Conservation (phyloP, 495 filamentous ascomycete species). For the Oidiodendron maius region DNA sequence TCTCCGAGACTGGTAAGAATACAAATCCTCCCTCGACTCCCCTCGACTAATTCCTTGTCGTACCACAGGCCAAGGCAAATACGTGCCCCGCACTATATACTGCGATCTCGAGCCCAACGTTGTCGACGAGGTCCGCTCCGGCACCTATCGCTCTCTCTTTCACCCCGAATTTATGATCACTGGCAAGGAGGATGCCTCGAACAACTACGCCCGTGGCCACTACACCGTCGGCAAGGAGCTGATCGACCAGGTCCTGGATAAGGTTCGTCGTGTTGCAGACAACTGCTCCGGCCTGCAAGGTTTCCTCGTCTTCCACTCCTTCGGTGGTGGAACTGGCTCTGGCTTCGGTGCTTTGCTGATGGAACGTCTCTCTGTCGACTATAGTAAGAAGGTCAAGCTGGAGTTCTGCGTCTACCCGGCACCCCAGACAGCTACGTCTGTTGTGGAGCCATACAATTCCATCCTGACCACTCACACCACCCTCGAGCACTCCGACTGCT, state of each 20-base stretch:
- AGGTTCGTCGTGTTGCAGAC: constrained; percentile 92
- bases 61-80: constrained; percentile 79
- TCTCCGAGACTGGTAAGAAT: constrained; percentile 93
- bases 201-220: constrained; percentile 98
- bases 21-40: neutral
- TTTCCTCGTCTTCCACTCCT: constrained; percentile 99
- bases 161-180: constrained; percentile 99
- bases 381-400: constrained; percentile 99
- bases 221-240: constrained; percentile 99
- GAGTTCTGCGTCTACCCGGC: constrained; percentile 99
- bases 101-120: constrained; percentile 99
- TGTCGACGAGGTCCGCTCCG: constrained; percentile 98
- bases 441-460: constrained; percentile 99
- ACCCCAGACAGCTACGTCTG: constrained; percentile 91
- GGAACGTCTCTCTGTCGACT: constrained; percentile 96
- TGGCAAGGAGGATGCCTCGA: constrained; percentile 98
- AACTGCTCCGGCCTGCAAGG: constrained; percentile 96
- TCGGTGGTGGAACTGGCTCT: constrained; percentile 97
- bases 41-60: constrained; percentile 8
- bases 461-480: constrained; percentile 98
- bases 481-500: constrained; percentile 98
- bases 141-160: constrained; percentile 92
- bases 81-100: constrained; percentile 98
- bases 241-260: constrained; percentile 94
- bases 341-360: constrained; percentile 97